Conservation (phyloP, 257 asterid species). For the Handroanthus guayacan region DNA sequence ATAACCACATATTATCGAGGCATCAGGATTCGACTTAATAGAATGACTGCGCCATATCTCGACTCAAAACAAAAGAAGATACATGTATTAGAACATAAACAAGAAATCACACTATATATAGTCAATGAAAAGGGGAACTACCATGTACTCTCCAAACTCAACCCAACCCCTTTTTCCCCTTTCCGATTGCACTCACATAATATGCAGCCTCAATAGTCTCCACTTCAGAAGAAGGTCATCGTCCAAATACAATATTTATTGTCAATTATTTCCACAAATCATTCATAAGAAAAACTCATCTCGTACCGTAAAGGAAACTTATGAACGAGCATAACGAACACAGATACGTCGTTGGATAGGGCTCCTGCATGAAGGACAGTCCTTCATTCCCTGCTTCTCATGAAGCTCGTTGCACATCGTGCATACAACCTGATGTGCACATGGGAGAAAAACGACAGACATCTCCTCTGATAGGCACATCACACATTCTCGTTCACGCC, state of each 20-base stretch:
- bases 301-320: conserved; percentile 22
- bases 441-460: conserved; percentile 76
- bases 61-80: not conserved
- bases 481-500: conserved; percentile 76
- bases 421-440: conserved; percentile 85
- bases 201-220: conserved; percentile 20
- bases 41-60: not conserved
- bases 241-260: conserved; percentile 44
- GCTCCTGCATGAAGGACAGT: conserved; percentile 84
- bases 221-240: conserved; percentile 31
- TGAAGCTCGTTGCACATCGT: conserved; percentile 72
- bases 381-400: conserved; percentile 81
- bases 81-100: not conserved
- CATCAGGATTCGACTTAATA: too few species aligned
- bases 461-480: conserved; percentile 86
- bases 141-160: not conserved
- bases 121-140: not conserved
- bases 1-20: too few species aligned
- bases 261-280: conserved; percentile 37
- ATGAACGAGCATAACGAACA: conserved; percentile 56
- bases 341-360: conserved; percentile 66
- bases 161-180: not conserved
- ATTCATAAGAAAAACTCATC: conserved; percentile 36
- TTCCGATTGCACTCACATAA: not conserved
- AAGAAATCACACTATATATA: not conserved